Conservation (phyloP, 352 stramenopile species). For the Globisporangium heterothallicum region DNA sequence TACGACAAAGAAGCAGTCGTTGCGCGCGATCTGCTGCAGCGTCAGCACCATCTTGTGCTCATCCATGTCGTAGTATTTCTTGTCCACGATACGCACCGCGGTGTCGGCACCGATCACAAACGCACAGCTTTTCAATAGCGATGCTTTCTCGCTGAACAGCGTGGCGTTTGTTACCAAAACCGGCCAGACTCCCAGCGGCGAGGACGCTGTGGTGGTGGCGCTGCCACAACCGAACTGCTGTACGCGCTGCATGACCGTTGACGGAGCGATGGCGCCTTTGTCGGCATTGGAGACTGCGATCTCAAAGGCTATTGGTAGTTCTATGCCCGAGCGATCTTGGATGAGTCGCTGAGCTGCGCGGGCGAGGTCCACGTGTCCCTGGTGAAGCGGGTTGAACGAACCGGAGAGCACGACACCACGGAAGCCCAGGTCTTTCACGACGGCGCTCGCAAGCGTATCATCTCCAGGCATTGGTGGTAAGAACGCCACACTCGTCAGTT, state of each 20-base stretch:
- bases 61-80: conserved; percentile 87
- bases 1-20: conserved; percentile 82
- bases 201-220: conserved; percentile 2
- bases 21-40: conserved; percentile 55
- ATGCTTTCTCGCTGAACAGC: conserved; percentile 81
- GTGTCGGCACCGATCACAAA: conserved; percentile 91
- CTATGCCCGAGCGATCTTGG: conserved; percentile 17
- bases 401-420: conserved; percentile 62
- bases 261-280: conserved; percentile 55
- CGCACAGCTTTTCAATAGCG: conserved; percentile 59
- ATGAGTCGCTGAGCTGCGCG: conserved; percentile 40
- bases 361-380: conserved; percentile 62
- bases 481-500: conserved; percentile 43
- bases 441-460: background rate
- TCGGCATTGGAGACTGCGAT: conserved; percentile 74
- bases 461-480: conserved; percentile 19
- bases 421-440: conserved; percentile 39
- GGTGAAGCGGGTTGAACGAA: conserved; percentile 82
- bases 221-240: conserved; percentile 35
- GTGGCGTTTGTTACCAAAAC: conserved; percentile 75
- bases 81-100: conserved; percentile 79
- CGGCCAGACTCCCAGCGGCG: conserved; percentile 32
- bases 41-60: conserved; percentile 70
- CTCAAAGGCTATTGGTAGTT: conserved; percentile 62
- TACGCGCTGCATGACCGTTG: conserved; percentile 36